Base-by-base conservation (phyloP, 768 basidiomycete genomes). In the Gymnopilus junonius region DNA sequence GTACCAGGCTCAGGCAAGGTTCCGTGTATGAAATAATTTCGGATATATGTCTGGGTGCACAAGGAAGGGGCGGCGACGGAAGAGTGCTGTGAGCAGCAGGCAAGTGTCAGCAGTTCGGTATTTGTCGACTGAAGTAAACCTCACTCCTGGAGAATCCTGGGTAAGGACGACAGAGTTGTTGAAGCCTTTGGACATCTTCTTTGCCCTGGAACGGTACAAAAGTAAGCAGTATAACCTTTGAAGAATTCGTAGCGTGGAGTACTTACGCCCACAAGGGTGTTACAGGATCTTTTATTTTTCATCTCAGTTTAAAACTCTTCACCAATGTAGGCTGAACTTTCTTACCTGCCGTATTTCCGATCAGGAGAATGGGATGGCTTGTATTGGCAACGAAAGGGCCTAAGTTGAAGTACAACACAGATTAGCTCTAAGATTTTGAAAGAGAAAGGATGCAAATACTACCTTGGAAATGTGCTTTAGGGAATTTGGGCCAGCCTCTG, bases 271-370 rank as follows among this genome's bases (percentile, higher is more conserved):
- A 65, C 3, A 74, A 53, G 8, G 75, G 75, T 23, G 74, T 75
- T 14, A 75, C 75, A 2, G 75, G 74, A 59, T 76, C 76, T 74
- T 29, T 14, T 29, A 42, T 39, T 39, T 39, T 14, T 39, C 17
- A 34, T 32, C 51, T 14, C 29, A 45, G 5, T 23, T 21, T 43
- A 45, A 39, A 23, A 7, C 39, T 37, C 21, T 34, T 34, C 45
- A 25, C 29, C 21, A 11, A 21, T 14, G 0, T 8, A 46, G 1
- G 31, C n/a, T 20, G n/a, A 21, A 21, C 5, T 25, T 10, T 37
- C 69, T 15, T 46, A 77, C 77, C 78, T 31, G 76, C 77, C 4
- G 78, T 79, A 60, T 82, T 82, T 2, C 80, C 79, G 29, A 82
- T 71, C 21, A 80, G 50, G 0, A 82, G 70, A 8, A 82, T 67